Evolutionary conservation across 371 early-diverging fungal genomes (phyloP).

Genomic region (Zychaea mexicana): DNA sequence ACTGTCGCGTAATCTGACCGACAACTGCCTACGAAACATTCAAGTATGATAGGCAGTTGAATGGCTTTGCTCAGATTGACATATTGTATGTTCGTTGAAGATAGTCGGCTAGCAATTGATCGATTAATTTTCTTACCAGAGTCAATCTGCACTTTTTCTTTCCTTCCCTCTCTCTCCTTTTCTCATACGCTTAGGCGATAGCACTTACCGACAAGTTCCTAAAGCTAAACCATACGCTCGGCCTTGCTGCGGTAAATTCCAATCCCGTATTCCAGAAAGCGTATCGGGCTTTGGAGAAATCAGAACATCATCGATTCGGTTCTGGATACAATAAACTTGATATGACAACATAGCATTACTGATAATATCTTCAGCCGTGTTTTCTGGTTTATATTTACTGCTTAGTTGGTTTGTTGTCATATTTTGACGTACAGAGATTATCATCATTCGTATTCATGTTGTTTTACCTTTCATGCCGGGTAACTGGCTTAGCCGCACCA

Average conservation of each 20-base stretch:
- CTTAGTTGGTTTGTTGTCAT: background rate
- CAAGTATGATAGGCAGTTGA: constrained; percentile 42
- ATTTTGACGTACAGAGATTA: background rate
- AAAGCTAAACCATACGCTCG: constrained; percentile 39
- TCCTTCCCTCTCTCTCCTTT: no score
- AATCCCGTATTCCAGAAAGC: constrained; percentile 15
- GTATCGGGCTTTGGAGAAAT: constrained; percentile 1
- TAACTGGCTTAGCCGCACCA: constrained; percentile 18
- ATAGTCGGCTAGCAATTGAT: constrained; percentile 13
- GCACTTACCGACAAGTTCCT: constrained; percentile 24
- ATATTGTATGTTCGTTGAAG: constrained; percentile 26
- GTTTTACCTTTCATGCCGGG: background rate
- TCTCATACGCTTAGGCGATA: no score
- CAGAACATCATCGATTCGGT: background rate
- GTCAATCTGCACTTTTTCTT: background rate
- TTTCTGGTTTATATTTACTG: constrained; percentile 14
- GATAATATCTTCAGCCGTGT: constrained; percentile 19
- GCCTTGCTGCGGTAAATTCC: constrained; percentile 29
- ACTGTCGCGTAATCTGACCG: constrained; percentile 23
- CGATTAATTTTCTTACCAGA: background rate
- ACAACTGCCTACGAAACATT: constrained; percentile 44
- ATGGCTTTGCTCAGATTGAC: constrained; percentile 38
- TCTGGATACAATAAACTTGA: constrained; percentile 19
- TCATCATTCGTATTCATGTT: background rate
- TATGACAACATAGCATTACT: constrained; percentile 21